Evolutionary conservation across 2,329 filamentous ascomycete species (phyloP).

Genomic region (Coniochaeta ligniaria): DNA sequence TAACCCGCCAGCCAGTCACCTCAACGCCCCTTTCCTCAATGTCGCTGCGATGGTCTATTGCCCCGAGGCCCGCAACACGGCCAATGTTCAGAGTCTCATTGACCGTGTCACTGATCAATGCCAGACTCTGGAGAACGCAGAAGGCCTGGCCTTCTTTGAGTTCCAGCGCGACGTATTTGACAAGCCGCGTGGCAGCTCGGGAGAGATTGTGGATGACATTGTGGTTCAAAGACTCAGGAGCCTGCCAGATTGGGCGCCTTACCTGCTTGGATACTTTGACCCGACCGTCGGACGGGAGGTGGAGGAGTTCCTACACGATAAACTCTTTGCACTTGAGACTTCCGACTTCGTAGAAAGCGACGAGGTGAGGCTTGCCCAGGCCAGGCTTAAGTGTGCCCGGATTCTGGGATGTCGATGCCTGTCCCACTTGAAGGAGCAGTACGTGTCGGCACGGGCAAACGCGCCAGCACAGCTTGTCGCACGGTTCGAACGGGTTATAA

Average conservation of each 20-base stretch:
- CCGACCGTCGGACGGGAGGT: slow-evolving; percentile 30
- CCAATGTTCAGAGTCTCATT: slow-evolving; percentile 30
- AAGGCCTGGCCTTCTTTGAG: slow-evolving; percentile 41
- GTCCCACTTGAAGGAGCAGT: slow-evolving; percentile 36
- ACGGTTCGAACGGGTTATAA: slow-evolving; percentile 33
- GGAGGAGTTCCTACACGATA: slow-evolving; percentile 34
- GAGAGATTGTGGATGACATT: slow-evolving; percentile 18
- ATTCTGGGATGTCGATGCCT: slow-evolving; percentile 38
- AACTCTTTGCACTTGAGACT: slow-evolving; percentile 31
- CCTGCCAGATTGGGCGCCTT: slow-evolving; percentile 42
- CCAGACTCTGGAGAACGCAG: slow-evolving; percentile 33
- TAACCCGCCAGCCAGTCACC: slow-evolving; percentile 18
- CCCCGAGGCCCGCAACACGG: slow-evolving; percentile 25
- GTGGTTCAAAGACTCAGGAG: slow-evolving; percentile 21
- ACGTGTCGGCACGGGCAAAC: slow-evolving; percentile 31
- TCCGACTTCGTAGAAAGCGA: slow-evolving; percentile 20
- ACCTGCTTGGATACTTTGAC: slow-evolving; percentile 40
- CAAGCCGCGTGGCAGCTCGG: slow-evolving; percentile 19
- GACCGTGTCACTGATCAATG: slow-evolving; percentile 36
- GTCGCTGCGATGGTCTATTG: slow-evolving; percentile 46
- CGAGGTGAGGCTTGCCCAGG: slow-evolving; percentile 19
- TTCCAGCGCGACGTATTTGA: slow-evolving; percentile 31
- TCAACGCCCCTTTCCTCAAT: slow-evolving; percentile 49
- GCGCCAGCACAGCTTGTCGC: slow-evolving; percentile 35
- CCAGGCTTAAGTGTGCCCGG: slow-evolving; percentile 26